Base-by-base conservation (phyloP, 108 stramenopile genomes). In the Fistulifera pelliculosa region DNA sequence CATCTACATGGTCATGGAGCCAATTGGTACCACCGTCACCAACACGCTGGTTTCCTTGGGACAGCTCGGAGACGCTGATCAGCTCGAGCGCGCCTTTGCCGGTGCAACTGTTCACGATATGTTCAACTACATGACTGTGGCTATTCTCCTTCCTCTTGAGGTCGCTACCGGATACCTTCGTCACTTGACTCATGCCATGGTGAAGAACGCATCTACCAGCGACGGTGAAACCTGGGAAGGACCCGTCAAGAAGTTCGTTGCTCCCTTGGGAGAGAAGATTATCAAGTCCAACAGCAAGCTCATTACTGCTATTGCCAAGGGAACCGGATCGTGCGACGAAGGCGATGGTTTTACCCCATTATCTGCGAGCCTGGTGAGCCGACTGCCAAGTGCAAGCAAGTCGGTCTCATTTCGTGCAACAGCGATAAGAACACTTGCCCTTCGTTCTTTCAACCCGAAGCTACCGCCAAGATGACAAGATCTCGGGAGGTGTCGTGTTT, bases 81-180 rank as follows among this genome's bases (percentile, higher is more conserved):
- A 87, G 52, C 66, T 83, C 38, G 81, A 83, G 54, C 73, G 76
- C 23, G 81, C 81, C 25, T 87, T 87, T 60, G 77, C 81, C 25
- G 85, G 81, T 23, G 85, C 85, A 35, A 87, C 85, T 11, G 81
- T 87, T 53, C 85, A 87, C 62, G 85, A 87, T 58, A 65, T 78
- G 61, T 87, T 87, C 73, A 87, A 87, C 77, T 66, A 74, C 31
- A 49, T 83, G 16, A 61, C 77, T 41, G 85, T 87, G 10, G 74
- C 60, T 21, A 47, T 83, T 45, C 51, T 83, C 25, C 69, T 87
- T 58, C 85, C 85, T 15, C 27, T 87, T 11, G 85, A 87, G 61
- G 45, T 75, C 28, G 47, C 64, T 56, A 62, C 72, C 18, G 31
- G 45, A 4, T 67, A 61, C 52, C 44, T 87, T 17, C 41, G 60